Evolutionary conservation across 2,329 filamentous ascomycete genomes (phyloP), one percentile per base, ranked within the genome.

Genomic region (Botrytis galanthina): DNA sequence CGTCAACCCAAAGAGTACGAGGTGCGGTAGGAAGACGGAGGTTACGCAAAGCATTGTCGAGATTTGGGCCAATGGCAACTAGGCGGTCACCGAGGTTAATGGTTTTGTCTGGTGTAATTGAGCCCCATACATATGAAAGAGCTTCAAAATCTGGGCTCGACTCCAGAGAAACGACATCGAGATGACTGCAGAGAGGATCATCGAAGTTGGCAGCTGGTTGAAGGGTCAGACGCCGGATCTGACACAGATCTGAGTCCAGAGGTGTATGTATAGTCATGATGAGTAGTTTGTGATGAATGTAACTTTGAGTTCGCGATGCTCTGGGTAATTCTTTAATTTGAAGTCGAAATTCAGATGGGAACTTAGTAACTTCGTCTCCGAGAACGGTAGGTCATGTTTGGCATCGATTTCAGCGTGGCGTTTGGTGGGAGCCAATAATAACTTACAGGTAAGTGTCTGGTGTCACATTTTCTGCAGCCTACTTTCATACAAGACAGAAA

Each of bases 51-150:
- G 74, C 71, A 66, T 54, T 46, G 29, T 60, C 73, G 10, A 75
- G 70, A 68, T 73, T 74, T 35, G 70, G 70, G 4, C 67, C 73
- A 16, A 74, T 63, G 0, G 42, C 32, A 35, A 75, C 26, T 22
- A 39, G 16, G 14, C 59, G 35, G 1, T 32, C 60, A 16, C 63
- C 54, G 32, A 74, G 69, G 16, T 48, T 22, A 4, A 74, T 62
- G 7, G 48, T 72, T 29, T 66, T 63, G 14, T 44, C 44, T 12
- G 68, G 42, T 7, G 20, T 32, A 9, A 22, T n/a, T 8, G 51
- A 54, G 12, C 74, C 72, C 74, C 70, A 74, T n/a, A 71, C 69
- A 48, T 76, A 76, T 9, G 72, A 75, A 6, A 75, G 69, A 39
- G 75, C 75, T 64, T 73, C 75, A 44, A 75, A 75, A 5, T 12